Evolutionary conservation across 2,329 filamentous ascomycete genomes (phyloP).

Genomic region (Coniochaeta hoffmannii): DNA sequence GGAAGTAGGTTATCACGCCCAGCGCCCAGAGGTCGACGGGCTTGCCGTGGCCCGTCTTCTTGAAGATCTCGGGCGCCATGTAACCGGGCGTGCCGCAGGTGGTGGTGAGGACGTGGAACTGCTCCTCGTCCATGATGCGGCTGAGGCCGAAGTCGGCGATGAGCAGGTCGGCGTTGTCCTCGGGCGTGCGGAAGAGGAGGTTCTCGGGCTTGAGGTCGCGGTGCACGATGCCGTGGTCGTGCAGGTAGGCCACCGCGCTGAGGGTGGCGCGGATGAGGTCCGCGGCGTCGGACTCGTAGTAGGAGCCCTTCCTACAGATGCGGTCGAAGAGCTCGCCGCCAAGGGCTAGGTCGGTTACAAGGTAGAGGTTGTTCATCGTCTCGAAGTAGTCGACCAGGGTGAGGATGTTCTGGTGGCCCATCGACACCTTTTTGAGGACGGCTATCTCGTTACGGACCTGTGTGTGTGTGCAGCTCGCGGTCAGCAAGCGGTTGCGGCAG

Average conservation of each 20-base stretch:
- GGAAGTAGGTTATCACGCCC: slow-evolving; percentile 96
- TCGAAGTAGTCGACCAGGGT: slow-evolving; percentile 99
- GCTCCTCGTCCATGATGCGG: slow-evolving; percentile 97
- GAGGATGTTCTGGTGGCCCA: slow-evolving; percentile 97
- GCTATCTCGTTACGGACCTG: slow-evolving; percentile 97
- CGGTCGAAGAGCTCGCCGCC: slow-evolving; percentile 97
- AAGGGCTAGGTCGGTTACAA: slow-evolving; percentile 92
- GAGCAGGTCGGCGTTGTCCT: slow-evolving; percentile 93
- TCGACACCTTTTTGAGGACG: slow-evolving; percentile 94
- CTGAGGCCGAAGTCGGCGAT: slow-evolving; percentile 96
- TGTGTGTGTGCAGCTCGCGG: neutral
- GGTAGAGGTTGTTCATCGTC: slow-evolving; percentile 98
- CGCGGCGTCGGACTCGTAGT: slow-evolving; percentile 95
- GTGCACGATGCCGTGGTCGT: slow-evolving; percentile 98
- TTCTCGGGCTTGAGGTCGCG: slow-evolving; percentile 98
- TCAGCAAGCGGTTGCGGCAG: neutral
- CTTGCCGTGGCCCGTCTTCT: slow-evolving; percentile 96
- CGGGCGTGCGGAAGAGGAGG: slow-evolving; percentile 88
- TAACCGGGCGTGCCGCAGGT: slow-evolving; percentile 97
- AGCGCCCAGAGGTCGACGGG: slow-evolving; percentile 98
- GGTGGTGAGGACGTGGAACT: slow-evolving; percentile 95
- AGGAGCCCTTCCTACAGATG: slow-evolving; percentile 96
- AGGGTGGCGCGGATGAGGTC: slow-evolving; percentile 91
- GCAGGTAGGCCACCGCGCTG: slow-evolving; percentile 95
- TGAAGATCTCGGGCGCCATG: slow-evolving; percentile 99